Conservation (phyloP, 2,329 filamentous ascomycete genomes). For the Penicillium decumbens region DNA sequence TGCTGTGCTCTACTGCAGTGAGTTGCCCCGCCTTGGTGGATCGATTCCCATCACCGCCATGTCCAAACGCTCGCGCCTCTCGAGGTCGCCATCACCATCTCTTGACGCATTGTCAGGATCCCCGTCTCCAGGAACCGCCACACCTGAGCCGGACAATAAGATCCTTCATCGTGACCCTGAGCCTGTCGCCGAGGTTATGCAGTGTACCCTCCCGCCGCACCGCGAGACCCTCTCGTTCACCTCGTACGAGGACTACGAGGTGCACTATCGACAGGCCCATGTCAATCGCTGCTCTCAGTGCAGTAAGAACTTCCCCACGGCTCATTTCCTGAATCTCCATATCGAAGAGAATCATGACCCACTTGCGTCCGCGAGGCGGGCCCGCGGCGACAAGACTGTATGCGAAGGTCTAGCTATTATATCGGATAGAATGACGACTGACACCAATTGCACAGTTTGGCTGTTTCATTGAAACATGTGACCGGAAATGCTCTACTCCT, state of each 20-base stretch:
- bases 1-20: constrained; percentile 9
- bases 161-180: constrained; percentile 55
- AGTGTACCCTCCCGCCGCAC: constrained; percentile 78
- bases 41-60: constrained; percentile 40
- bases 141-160: constrained; percentile 44
- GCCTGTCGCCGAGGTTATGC: constrained; percentile 54
- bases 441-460: constrained; percentile 55
- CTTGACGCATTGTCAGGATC: constrained; percentile 20
- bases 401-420: constrained; percentile 10
- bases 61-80: constrained; percentile 58
- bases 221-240: constrained; percentile 64
- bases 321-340: constrained; percentile 74
- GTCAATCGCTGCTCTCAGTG: constrained; percentile 82
- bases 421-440: background rate
- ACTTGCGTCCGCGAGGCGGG: constrained; percentile 64
- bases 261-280: constrained; percentile 77
- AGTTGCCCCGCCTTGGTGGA: constrained; percentile 17
- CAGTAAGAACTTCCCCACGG: constrained; percentile 78
- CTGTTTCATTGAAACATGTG: constrained; percentile 87
- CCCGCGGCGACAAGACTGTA: constrained; percentile 83
- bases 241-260: constrained; percentile 75
- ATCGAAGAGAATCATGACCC: constrained; percentile 90
- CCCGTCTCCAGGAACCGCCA: constrained; percentile 16
- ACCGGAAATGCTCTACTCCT: constrained; percentile 74
- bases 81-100: constrained; percentile 41